A percentile compares a stretch with the other conserved stretches of the same genome.
Evolutionary conservation across 352 stramenopile genomes (phyloP).

Genomic region (Pythium sukuiense): DNA sequence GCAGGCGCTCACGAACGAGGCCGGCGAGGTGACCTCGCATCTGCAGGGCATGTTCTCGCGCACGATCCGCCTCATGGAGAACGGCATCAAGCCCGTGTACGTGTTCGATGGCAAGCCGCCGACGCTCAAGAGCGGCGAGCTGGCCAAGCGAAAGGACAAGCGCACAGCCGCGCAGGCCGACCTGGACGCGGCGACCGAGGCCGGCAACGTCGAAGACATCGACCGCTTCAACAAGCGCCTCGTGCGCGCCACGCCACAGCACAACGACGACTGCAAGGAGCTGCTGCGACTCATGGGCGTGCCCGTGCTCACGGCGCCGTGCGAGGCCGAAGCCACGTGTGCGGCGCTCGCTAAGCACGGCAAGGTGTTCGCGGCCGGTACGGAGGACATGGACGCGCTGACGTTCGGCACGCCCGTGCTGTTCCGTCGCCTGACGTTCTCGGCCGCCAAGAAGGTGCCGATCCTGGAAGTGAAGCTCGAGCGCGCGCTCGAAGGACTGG

Average conservation of each 20-base stretch:
- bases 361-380: constrained; percentile 94
- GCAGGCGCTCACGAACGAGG: constrained; percentile 96
- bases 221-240: constrained; percentile 94
- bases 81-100: constrained; percentile 98
- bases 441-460: constrained; percentile 86
- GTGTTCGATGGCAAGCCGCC: constrained; percentile 99
- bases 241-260: constrained; percentile 87
- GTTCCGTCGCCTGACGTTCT: constrained; percentile 90
- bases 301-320: constrained; percentile 95
- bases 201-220: constrained; percentile 88
- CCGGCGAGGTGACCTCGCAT: constrained; percentile 94
- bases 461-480: constrained; percentile 91
- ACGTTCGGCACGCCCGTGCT: constrained; percentile 97
- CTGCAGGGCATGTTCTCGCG: constrained; percentile 98
- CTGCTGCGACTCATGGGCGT: constrained; percentile 95
- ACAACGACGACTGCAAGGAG: constrained; percentile 94
- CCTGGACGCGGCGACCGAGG: constrained; percentile 85
- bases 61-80: constrained; percentile 98
- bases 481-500: constrained; percentile 92
- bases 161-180: constrained; percentile 86
- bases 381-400: constrained; percentile 99
- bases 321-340: constrained; percentile 98
- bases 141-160: constrained; percentile 92
- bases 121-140: constrained; percentile 95
- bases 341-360: constrained; percentile 91